Evolutionary conservation across 306 rosid genomes (phyloP), one percentile per base, ranked within the genome.

Genomic region (Quillaja saponaria): DNA sequence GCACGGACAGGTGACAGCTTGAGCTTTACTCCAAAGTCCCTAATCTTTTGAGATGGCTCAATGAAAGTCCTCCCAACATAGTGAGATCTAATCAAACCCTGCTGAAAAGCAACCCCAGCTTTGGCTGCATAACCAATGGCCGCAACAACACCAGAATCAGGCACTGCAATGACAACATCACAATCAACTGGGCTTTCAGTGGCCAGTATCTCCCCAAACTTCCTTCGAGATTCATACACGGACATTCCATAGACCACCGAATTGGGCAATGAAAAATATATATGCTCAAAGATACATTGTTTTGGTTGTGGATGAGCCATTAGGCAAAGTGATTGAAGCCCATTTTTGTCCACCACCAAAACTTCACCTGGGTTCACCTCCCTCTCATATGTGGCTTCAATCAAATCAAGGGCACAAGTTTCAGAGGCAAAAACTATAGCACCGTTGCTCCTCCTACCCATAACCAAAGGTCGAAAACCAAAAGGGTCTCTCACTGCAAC

Each of bases 31-130:
- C 97, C 97, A 3, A 94, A 89, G 76, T 94, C 99, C 55, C 99
- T 82, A 63, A 94, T 94, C 68, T 80, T 81, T 82, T 94, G 96
- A 0, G 99, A 87, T 1, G 99, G 99, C 71, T 94, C 97, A 19
- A 94, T 94, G 81, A 94, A 94, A 45, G 99, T 94, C 76, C 97
- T 89, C 3, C 99, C 99, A 0, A 94, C 99, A 64, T 94, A 94
- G 68, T 94, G 99, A 14, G 97, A 94, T 76, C 99, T 83, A 2
- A 94, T 87, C 69, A 94, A 58, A 33, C 99, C 97, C 58, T 87
- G 99, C 77, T 94, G 95, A 64, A 94, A 94, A 6, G 99, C 82
- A 35, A 89, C 97, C 4, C 97, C 95, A 3, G 97, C 90, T 66
- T 89, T 89, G 0, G 86, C 95, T 35, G 99, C 97, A 77, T 89